Conservation (phyloP, 129 eudicot genomes). For the Arctium lappa region DNA sequence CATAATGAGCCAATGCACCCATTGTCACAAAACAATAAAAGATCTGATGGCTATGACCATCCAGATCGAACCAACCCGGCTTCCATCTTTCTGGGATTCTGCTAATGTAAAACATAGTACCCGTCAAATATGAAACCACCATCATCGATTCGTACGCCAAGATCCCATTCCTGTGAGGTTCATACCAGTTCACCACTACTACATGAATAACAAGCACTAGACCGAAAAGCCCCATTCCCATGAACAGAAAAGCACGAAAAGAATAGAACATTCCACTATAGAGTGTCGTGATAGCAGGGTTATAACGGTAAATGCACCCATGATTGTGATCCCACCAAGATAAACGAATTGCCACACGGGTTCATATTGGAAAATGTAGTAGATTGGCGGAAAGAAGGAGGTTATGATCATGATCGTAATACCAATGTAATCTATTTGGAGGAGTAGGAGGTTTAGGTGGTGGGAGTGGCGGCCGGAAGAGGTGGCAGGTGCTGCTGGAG, state of each 20-base stretch:
- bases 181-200: slow-evolving; percentile 54
- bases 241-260: slow-evolving; percentile 37
- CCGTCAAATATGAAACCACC: slow-evolving; percentile 70
- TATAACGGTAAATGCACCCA: slow-evolving; percentile 60
- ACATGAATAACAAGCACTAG: slow-evolving; percentile 70
- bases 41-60: slow-evolving; percentile 88
- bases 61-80: slow-evolving; percentile 85
- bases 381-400: slow-evolving; percentile 86
- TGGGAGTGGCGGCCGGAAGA: slow-evolving; percentile 80
- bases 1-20: slow-evolving; percentile 93
- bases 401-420: slow-evolving; percentile 87
- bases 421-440: slow-evolving; percentile 78
- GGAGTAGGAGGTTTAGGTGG: slow-evolving; percentile 46
- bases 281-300: slow-evolving; percentile 64
- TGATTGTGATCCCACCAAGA: slow-evolving; percentile 59
- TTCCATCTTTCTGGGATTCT: slow-evolving; percentile 83
- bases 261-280: slow-evolving; percentile 62
- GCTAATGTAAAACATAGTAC: slow-evolving; percentile 67
- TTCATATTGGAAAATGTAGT: slow-evolving; percentile 83
- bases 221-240: slow-evolving; percentile 76
- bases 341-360: slow-evolving; percentile 81
- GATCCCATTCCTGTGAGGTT: slow-evolving; percentile 65
- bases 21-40: slow-evolving; percentile 78
- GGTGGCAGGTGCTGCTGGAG: slow-evolving; percentile 88
- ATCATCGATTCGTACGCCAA: slow-evolving; percentile 59